Percentiles rank a stretch among this genome's conserved stretches.
Conservation (phyloP, 108 stramenopile species). For the Conticribra weissflogii region DNA sequence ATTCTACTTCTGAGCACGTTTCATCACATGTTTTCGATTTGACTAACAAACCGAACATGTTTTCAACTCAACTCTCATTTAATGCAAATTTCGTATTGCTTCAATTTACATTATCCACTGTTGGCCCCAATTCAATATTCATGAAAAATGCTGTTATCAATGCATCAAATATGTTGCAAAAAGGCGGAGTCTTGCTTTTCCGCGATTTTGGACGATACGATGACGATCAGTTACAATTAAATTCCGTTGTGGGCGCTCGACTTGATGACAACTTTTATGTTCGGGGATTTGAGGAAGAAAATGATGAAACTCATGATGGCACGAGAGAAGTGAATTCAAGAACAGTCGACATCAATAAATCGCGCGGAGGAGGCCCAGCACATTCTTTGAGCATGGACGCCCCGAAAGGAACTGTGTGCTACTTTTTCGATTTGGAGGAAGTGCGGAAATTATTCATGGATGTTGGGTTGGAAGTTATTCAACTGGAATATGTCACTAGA, state of each 20-base stretch:
- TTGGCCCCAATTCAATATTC: slow-evolving; percentile 27
- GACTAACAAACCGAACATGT: not conserved
- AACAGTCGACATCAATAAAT: too few species aligned
- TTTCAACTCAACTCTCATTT: not conserved
- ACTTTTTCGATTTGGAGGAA: slow-evolving; percentile 77
- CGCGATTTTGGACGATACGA: slow-evolving; percentile 92
- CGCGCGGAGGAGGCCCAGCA: too few species aligned
- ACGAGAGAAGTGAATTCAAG: too few species aligned
- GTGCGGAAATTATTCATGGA: slow-evolving; percentile 56
- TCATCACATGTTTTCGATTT: slow-evolving; percentile 11
- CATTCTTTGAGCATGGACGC: too few species aligned
- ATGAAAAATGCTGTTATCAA: slow-evolving; percentile 56
- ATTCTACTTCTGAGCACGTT: not conserved
- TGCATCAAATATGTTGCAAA: slow-evolving; percentile 59
- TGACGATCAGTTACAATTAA: slow-evolving; percentile 76
- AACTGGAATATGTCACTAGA: slow-evolving; percentile 64
- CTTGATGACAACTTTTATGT: slow-evolving; percentile 75
- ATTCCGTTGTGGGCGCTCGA: slow-evolving; percentile 28
- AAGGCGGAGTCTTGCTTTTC: slow-evolving; percentile 75
- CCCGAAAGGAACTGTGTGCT: slow-evolving; percentile 65
- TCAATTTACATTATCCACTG: slow-evolving; percentile 50
- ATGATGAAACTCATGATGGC: not conserved
- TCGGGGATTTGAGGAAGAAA: slow-evolving; percentile 2
- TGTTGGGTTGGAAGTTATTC: slow-evolving; percentile 65
- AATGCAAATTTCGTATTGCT: slow-evolving; percentile 37